Base-by-base conservation (phyloP, 2,329 filamentous ascomycete species). In the Epichloe brachyelytri region DNA sequence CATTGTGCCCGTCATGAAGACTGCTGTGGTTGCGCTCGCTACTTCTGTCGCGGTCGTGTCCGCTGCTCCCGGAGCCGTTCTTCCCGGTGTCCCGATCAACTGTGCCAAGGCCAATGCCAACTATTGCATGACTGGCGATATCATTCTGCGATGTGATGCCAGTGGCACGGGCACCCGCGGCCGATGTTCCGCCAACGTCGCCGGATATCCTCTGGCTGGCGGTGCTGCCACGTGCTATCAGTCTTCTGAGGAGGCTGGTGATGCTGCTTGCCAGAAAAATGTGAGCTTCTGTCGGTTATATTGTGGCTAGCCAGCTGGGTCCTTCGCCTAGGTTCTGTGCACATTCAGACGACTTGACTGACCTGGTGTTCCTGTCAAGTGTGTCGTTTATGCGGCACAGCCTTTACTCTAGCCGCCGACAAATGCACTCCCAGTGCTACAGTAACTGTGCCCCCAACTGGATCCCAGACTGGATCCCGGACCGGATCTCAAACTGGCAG, bases 261-360 rank as follows among this genome's bases (percentile, higher is more conserved):
- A 74, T 51, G 74, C 72, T 45, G 70, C 67, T 50, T 77, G 74
- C 60, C 63, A 67, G 56, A 75, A 73, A 67, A 73, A 73, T 62
- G 65, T 67, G 43, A 57, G 64, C 62, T 26, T 8, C 4, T 44
- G 8, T 30, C 30, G 43, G 12, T 26, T 14, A 4, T 5, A 4
- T 8, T 33, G 12, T 38, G 14, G 20, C 12, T 2, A 11, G 30
- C 30, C 8, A 3, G 30, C 30, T 30, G 8, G 30, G 30, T 30
- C 30, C 30, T 30, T 30, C 10, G 30, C 30, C 30, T 0, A 30
- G 10, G 10, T 11, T 11, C 30, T 11, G 15, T 19, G 22, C 41
- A 22, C 41, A 4, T n/a, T 15, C 11, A 5, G 22, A 12, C 20
- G 6, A n/a, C 11, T 20, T 14, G 7, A 38, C 40, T 41, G 37